Conservation (phyloP, 1,284 basidiomycete genomes). For the Ustilago bromivora region DNA sequence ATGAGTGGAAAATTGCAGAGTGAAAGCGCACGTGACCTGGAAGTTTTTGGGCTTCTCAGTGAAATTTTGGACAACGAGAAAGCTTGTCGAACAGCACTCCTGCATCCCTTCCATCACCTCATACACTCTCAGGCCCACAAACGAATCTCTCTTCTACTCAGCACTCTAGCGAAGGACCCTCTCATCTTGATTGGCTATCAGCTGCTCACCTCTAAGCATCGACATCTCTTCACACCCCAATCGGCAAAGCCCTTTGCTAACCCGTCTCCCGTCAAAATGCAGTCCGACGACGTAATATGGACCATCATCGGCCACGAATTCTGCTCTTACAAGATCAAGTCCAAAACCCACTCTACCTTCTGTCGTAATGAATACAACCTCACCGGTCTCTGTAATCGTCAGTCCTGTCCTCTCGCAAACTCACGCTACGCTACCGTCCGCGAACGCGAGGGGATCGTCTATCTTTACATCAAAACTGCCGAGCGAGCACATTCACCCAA, state of each 20-base stretch:
- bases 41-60: constrained; percentile 7
- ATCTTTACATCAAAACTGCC: constrained; percentile 98
- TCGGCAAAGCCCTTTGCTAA: neutral
- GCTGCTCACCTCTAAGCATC: neutral
- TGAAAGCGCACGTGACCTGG: constrained; percentile 13
- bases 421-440: constrained; percentile 96
- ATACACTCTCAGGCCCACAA: too few species aligned
- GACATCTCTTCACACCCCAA: neutral
- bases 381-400: constrained; percentile 94
- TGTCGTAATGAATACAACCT: constrained; percentile 99
- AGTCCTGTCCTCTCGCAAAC: constrained; percentile 97
- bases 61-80: constrained; percentile 14
- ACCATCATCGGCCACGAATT: constrained; percentile 66
- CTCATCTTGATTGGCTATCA: too few species aligned
- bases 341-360: constrained; percentile 76
- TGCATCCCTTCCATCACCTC: too few species aligned
- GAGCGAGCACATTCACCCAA: constrained; percentile 95
- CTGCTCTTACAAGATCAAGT: constrained; percentile 69
- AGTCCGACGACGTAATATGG: constrained; percentile 69
- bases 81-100: neutral
- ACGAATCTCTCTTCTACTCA: too few species aligned
- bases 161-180: too few species aligned
- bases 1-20: neutral
- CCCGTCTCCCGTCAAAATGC: constrained; percentile 37
- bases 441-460: constrained; percentile 91